A percentile compares a stretch with the other conserved stretches of the same genome.
These are phyloP conservation scores for Candida saitoana DNA, from an alignment of 805 yeast species.

Conservation along the genomic window DNA sequence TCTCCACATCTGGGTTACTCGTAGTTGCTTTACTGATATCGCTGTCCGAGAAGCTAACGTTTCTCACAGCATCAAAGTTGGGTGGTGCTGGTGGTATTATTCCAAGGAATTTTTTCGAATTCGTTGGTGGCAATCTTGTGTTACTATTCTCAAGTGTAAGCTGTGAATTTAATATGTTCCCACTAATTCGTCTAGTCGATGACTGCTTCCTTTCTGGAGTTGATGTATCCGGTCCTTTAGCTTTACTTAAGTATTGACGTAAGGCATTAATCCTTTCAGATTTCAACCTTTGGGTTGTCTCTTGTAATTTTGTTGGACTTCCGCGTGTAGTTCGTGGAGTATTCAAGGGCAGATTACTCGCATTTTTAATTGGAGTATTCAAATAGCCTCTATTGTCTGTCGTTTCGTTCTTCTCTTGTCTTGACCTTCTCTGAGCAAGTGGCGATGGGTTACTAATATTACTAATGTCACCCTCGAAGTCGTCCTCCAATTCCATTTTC, in stretches of 20 bases:
- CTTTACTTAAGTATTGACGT: slow-evolving; percentile 27
- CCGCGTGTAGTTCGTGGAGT: slow-evolving; percentile 24
- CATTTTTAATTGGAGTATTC: slow-evolving; percentile 32
- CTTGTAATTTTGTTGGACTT: slow-evolving; percentile 36
- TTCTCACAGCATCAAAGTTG: slow-evolving; percentile 11
- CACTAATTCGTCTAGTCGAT: background rate
- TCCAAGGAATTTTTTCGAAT: slow-evolving; percentile 2
- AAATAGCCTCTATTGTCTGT: slow-evolving; percentile 20
- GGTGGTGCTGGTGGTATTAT: slow-evolving; percentile 22
- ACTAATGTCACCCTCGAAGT: slow-evolving; percentile 14
- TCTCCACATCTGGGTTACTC: slow-evolving; percentile 9
- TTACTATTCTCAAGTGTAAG: background rate
- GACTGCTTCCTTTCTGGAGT: slow-evolving; percentile 10
- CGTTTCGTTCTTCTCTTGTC: background rate
- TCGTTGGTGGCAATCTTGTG: slow-evolving; percentile 11
- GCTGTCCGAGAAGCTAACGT: slow-evolving; percentile 3
- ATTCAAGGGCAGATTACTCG: slow-evolving; percentile 7
- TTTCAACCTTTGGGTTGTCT: slow-evolving; percentile 34
- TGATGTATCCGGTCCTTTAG: slow-evolving; percentile 12
- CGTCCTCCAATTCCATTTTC: slow-evolving; percentile 7
- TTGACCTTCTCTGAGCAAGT: slow-evolving; percentile 16
- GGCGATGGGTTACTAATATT: slow-evolving; percentile 29
- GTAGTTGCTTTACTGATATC: background rate
- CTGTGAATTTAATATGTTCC: background rate
- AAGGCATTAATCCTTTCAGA: slow-evolving; percentile 32